Conservation (phyloP, 345 rosid genomes). For the Clausena lansium region DNA sequence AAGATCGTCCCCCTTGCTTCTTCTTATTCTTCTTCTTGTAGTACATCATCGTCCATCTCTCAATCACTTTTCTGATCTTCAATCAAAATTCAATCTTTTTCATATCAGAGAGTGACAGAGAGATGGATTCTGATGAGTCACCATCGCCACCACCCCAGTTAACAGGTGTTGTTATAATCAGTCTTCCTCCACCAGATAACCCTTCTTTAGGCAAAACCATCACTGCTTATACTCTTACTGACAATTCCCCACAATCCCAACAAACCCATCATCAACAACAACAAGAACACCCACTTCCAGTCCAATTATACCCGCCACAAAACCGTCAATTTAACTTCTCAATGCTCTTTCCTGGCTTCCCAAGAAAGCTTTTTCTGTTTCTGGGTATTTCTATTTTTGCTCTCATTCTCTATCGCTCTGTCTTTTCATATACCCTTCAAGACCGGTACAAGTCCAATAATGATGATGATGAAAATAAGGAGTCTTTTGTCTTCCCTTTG, state of each 20-base stretch:
- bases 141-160: slow-evolving; percentile 17
- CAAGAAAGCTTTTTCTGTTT: slow-evolving; percentile 44
- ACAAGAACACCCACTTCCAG: slow-evolving; percentile 18
- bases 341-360: slow-evolving; percentile 27
- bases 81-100: too few relatives aligned
- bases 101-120: too few relatives aligned
- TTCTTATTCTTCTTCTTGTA: neutral
- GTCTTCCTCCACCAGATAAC: slow-evolving; percentile 82
- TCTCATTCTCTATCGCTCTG: slow-evolving; percentile 38
- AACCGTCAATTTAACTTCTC: slow-evolving; percentile 37
- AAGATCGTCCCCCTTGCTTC: too few relatives aligned
- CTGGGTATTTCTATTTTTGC: slow-evolving; percentile 60
- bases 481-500: slow-evolving; percentile 68
- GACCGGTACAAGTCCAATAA: slow-evolving; percentile 43
- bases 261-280: slow-evolving; percentile 16
- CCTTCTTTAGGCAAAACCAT: slow-evolving; percentile 87
- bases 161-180: slow-evolving; percentile 66
- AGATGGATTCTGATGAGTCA: slow-evolving; percentile 49
- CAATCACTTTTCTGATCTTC: neutral
- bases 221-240: slow-evolving; percentile 70
- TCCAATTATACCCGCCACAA: slow-evolving; percentile 33
- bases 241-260: slow-evolving; percentile 28
- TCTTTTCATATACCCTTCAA: slow-evolving; percentile 36
- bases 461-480: slow-evolving; percentile 38
- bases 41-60: neutral